A percentile compares a stretch with the other conserved stretches of the same genome.
Conservation (phyloP, 495 filamentous ascomycete species). For the Aspergillus biplanus region DNA sequence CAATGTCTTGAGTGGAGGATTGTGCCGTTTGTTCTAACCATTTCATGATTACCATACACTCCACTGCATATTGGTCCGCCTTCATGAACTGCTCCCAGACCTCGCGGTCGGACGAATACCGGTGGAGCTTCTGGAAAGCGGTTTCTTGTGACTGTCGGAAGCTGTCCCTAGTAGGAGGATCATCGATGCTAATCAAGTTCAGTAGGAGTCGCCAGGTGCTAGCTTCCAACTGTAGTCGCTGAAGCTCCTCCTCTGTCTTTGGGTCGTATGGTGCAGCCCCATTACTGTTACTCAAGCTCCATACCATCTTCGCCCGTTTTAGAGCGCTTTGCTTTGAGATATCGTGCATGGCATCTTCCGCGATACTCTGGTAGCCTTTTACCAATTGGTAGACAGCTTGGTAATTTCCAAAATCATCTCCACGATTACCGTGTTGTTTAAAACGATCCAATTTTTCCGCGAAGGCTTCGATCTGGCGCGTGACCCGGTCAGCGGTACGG, state of each 20-base stretch:
- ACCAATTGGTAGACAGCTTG: slow-evolving; percentile 50
- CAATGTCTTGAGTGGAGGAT: slow-evolving; percentile 66
- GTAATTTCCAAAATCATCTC: slow-evolving; percentile 40
- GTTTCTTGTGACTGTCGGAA: slow-evolving; percentile 42
- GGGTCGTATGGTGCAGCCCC: slow-evolving; percentile 35
- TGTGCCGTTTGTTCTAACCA: slow-evolving; percentile 80
- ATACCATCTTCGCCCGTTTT: slow-evolving; percentile 39
- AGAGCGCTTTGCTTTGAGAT: slow-evolving; percentile 41
- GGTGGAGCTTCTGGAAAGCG: slow-evolving; percentile 53
- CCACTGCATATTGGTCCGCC: slow-evolving; percentile 69
- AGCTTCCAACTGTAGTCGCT: slow-evolving; percentile 68
- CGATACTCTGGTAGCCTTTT: slow-evolving; percentile 46
- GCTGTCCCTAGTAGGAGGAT: slow-evolving; percentile 39
- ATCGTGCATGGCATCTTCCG: slow-evolving; percentile 46
- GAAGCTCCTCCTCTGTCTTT: slow-evolving; percentile 59
- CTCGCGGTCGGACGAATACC: slow-evolving; percentile 63
- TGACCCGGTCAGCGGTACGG: slow-evolving; percentile 61
- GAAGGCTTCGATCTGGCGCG: slow-evolving; percentile 66
- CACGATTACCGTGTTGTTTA: slow-evolving; percentile 43
- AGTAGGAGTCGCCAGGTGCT: slow-evolving; percentile 89
- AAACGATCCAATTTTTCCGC: slow-evolving; percentile 68
- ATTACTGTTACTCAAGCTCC: slow-evolving; percentile 34
- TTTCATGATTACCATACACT: slow-evolving; percentile 74
- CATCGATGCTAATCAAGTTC: slow-evolving; percentile 59
- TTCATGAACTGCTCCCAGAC: slow-evolving; percentile 67